A percentile compares a stretch with the other conserved stretches of the same genome.
These are phyloP conservation scores for Saprolegnia parasitica DNA, from an alignment of 352 stramenopile genomes.

Conservation along the genomic window DNA sequence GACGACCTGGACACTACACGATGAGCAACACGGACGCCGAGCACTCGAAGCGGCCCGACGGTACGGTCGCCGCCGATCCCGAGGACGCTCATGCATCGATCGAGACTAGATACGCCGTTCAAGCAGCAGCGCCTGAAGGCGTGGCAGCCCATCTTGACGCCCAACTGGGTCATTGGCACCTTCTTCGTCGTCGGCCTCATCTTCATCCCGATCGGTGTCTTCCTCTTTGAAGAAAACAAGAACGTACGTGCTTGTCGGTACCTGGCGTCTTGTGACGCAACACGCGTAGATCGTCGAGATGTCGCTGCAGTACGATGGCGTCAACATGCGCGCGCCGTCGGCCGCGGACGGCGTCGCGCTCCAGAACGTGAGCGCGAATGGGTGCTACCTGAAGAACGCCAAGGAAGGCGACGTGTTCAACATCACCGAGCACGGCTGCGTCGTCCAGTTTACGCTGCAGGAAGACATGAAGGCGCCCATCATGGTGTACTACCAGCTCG, in stretches of 20 bases:
- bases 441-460: slow-evolving; percentile 42
- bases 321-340: slow-evolving; percentile 1
- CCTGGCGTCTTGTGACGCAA: not conserved
- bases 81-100: not conserved
- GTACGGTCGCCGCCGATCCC: not conserved
- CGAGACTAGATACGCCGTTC: slow-evolving; percentile 28
- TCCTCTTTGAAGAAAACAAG: slow-evolving; percentile 32
- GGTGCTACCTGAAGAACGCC: slow-evolving; percentile 30
- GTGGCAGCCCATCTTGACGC: slow-evolving; percentile 87
- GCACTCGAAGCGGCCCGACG: slow-evolving; percentile 21
- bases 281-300: slow-evolving; percentile 33
- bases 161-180: slow-evolving; percentile 68
- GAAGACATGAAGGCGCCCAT: slow-evolving; percentile 79
- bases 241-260: slow-evolving; percentile 19
- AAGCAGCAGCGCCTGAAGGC: slow-evolving; percentile 38
- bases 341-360: slow-evolving; percentile 29
- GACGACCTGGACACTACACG: not conserved
- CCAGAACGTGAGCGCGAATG: slow-evolving; percentile 38
- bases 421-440: slow-evolving; percentile 24
- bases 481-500: slow-evolving; percentile 89
- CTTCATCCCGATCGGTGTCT: slow-evolving; percentile 66
- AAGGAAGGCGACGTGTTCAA: slow-evolving; percentile 31
- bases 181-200: slow-evolving; percentile 75
- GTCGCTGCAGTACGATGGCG: slow-evolving; percentile 35
- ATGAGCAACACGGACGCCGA: slow-evolving; percentile 7